Evolutionary conservation across 2,329 filamentous ascomycete species (phyloP), one percentile per base, ranked within the genome.

Genomic region (Pseudogymnoascus sp.): DNA sequence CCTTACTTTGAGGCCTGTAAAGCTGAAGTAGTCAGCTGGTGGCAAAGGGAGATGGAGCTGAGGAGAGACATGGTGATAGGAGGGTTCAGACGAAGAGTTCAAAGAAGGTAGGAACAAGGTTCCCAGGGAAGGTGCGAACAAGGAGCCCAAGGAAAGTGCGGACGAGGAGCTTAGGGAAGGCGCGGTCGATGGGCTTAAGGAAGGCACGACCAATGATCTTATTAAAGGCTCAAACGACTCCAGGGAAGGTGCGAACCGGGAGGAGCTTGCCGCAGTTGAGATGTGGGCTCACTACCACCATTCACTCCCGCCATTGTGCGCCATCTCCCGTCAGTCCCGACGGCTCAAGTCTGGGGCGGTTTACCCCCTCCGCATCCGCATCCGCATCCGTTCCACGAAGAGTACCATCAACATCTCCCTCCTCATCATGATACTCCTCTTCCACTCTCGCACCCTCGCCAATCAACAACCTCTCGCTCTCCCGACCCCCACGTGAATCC

Each of bases 261-360:
- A 21, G 40, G 40, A 21, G 40, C 16, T 18, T 10, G 4, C 12
- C 18, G 16, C 40, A 21, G 10, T 23, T 21, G 10, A 44, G 18
- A 42, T 42, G 38, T 11, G 18, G 18, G 11, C 14, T 28, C 23
- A 31, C 25, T 16, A 1, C 6, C 16, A 8, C n/a, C n/a, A 34
- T 21, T 56, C 50, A 56, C 8, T 69, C 66, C 5, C 65, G 65
- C 70, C 70, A 71, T 16, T 67, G 67, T 59, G 70, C 68, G 11
- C 60, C 63, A 14, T 23, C 44, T 25, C 68, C 66, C 4, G 60
- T 62, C 60, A 73, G 59, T 5, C 53, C 63, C 14, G 67, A 71
- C 18, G 70, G 70, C 60, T 69, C 62, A 21, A 73, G 67, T 62
- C 69, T 66, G 21, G 70, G 67, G 10, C 66, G 65, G 44, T 65